These are phyloP conservation scores for Candida incommunis DNA, from an alignment of 805 yeast genomes.

Conservation along the genomic window DNA sequence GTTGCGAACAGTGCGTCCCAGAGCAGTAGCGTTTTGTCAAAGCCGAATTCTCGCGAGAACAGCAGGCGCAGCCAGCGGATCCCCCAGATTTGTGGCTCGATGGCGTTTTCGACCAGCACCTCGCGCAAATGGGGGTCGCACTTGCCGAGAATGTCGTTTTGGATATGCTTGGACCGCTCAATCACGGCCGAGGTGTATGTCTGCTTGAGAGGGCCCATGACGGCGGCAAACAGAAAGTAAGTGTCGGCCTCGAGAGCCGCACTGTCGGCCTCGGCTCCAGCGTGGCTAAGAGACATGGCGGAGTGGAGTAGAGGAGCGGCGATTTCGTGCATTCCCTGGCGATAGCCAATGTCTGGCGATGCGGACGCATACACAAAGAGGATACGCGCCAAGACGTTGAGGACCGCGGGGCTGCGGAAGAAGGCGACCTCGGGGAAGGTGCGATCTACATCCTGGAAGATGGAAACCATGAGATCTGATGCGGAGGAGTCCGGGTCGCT, in stretches of 20 bases:
- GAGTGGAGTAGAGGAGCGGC: slow-evolving; percentile 30
- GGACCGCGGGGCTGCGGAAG: slow-evolving; percentile 15
- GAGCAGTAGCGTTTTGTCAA: slow-evolving; percentile 13
- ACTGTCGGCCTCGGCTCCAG: neutral
- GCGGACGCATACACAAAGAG: slow-evolving; percentile 33
- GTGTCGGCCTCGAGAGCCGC: slow-evolving; percentile 18
- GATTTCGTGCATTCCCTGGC: slow-evolving; percentile 44
- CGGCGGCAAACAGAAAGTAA: slow-evolving; percentile 15
- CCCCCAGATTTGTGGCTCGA: slow-evolving; percentile 26
- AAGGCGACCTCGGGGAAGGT: slow-evolving; percentile 21
- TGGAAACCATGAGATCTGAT: slow-evolving; percentile 11
- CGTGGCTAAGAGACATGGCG: slow-evolving; percentile 4
- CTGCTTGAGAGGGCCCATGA: slow-evolving; percentile 18
- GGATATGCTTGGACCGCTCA: slow-evolving; percentile 16
- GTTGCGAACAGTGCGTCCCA: slow-evolving; percentile 25
- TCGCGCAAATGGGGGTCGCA: slow-evolving; percentile 18
- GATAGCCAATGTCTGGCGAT: slow-evolving; percentile 33
- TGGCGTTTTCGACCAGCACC: slow-evolving; percentile 11
- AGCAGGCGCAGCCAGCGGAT: slow-evolving; percentile 23
- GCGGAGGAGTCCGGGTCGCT: slow-evolving; percentile 3
- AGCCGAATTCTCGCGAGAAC: slow-evolving; percentile 22
- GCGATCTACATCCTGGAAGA: slow-evolving; percentile 20
- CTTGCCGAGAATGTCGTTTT: slow-evolving; percentile 15
- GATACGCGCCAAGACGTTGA: slow-evolving; percentile 23
- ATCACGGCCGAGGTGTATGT: slow-evolving; percentile 17